A percentile compares a stretch with the other conserved stretches of the same genome.
Evolutionary conservation across 768 basidiomycete species (phyloP).

Genomic region (Auriscalpium vulgare): DNA sequence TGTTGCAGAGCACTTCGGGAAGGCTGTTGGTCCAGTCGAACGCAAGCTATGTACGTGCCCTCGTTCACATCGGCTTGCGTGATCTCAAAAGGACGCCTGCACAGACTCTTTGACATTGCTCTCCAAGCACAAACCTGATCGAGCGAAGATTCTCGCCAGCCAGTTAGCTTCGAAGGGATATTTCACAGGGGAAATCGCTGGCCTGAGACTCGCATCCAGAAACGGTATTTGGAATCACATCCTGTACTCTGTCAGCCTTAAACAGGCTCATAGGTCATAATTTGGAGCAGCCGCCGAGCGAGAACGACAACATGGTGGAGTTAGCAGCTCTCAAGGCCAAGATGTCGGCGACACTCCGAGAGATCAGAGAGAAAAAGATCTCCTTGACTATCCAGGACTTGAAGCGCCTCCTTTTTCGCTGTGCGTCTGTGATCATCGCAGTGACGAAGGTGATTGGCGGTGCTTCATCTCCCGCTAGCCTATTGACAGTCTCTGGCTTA

Average conservation of each 20-base stretch:
- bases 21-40: conserved; percentile 69
- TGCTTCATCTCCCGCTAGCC: background rate
- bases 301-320: conserved; percentile 50
- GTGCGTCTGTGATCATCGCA: conserved; percentile 74
- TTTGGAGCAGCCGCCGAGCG: conserved; percentile 54
- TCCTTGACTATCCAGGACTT: conserved; percentile 76
- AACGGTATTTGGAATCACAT: conserved; percentile 37
- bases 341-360: conserved; percentile 56
- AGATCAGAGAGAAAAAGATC: conserved; percentile 65
- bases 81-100: background rate
- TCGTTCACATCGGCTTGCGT: background rate
- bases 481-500: background rate
- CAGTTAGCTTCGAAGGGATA: conserved; percentile 90
- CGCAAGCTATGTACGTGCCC: conserved; percentile 60
- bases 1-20: conserved; percentile 79
- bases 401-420: conserved; percentile 78
- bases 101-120: conserved; percentile 47
- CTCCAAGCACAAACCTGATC: conserved; percentile 67
- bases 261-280: conserved; percentile 36
- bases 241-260: background rate
- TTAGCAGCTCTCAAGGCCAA: conserved; percentile 59
- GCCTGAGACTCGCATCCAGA: conserved; percentile 61
- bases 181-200: conserved; percentile 80
- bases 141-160: conserved; percentile 70
- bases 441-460: conserved; percentile 41